Base-by-base conservation (phyloP, 2,329 filamentous ascomycete species). In the Microcera coccophila region DNA sequence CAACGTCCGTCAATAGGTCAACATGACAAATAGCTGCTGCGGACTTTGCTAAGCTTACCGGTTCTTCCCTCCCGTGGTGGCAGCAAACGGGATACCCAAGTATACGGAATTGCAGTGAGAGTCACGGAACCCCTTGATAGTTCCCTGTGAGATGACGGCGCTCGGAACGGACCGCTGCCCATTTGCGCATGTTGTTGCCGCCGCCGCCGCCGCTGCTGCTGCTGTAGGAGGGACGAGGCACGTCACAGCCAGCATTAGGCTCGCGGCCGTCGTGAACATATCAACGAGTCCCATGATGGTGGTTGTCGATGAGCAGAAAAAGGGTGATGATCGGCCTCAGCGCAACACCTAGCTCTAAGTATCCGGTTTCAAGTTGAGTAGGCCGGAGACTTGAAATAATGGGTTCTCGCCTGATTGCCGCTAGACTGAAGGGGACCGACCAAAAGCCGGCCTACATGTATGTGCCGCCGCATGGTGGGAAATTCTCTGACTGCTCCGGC, bases 21-120 rank as follows among this genome's bases (percentile, higher is more conserved):
- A n/a, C n/a, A 41, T 52, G 11, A 55, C 41, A 8, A 16, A 18
- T 5, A 22, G 11, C 10, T 26, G 9, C 32, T 28, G 22, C 17
- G 7, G 4, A 18, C 11, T 9, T 28, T 28, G 14, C 14, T 12
- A 2, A 7, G 34, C 48, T 14, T 47, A 53, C 53, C 66, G 52
- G 49, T 69, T 69, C 32, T 62, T 44, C n/a, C 66, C 67, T 3
- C 60, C 67, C 2, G 67, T 70, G 1, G 65, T 63, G 7, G 61
- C 61, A 16, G 67, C 67, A 42, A 62, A 70, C 1, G 67, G 67
- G 8, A 70, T 57, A 7, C 67, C 67, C 8, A 69, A 54, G 41
- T 58, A 70, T 4, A 70, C 65, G 1, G 59, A 55, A 49, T 59
- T 63, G 19, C 50, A 49, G 31, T 53, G 59, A 31, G 52, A 57